phyloP scores from a whole-genome alignment of 2,329 filamentous ascomycete genomes.

The Coniochaeta hoffmannii region DNA sequence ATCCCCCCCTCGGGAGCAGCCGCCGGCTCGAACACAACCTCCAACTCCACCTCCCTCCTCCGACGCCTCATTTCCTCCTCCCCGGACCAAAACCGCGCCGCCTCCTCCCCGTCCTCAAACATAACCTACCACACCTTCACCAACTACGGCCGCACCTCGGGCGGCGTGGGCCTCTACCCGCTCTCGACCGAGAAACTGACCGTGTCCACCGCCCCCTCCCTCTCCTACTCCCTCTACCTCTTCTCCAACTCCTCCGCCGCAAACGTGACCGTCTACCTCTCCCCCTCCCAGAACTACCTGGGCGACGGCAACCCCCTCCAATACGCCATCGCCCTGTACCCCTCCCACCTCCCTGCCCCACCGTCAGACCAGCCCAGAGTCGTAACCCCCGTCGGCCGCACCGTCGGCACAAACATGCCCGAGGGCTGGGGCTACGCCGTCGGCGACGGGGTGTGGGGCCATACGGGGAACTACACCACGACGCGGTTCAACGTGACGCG shows the following conservation, averaged over 20 bases:
- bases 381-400: slow-evolving; percentile 32
- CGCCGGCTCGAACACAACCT: slow-evolving; percentile 7
- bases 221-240: slow-evolving; percentile 56
- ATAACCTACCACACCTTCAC: slow-evolving; percentile 45
- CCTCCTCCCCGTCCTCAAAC: slow-evolving; percentile 1
- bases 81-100: background rate
- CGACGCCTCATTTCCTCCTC: background rate
- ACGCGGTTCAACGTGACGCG: slow-evolving; percentile 31
- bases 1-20: slow-evolving; percentile 17
- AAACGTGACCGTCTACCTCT: slow-evolving; percentile 42
- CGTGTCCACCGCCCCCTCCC: slow-evolving; percentile 39
- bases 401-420: slow-evolving; percentile 33
- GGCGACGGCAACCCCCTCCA: slow-evolving; percentile 40
- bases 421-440: slow-evolving; percentile 34
- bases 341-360: slow-evolving; percentile 18
- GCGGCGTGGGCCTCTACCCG: slow-evolving; percentile 50
- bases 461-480: slow-evolving; percentile 34
- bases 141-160: slow-evolving; percentile 49
- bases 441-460: slow-evolving; percentile 38
- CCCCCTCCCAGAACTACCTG: slow-evolving; percentile 45
- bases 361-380: slow-evolving; percentile 23
- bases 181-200: slow-evolving; percentile 41
- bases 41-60: slow-evolving; percentile 2
- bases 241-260: slow-evolving; percentile 41
- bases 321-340: slow-evolving; percentile 41